A percentile compares a stretch with the other conserved stretches of the same genome.
phyloP scores from a whole-genome alignment of 352 stramenopile species.

The Plasmopara halstedii region DNA sequence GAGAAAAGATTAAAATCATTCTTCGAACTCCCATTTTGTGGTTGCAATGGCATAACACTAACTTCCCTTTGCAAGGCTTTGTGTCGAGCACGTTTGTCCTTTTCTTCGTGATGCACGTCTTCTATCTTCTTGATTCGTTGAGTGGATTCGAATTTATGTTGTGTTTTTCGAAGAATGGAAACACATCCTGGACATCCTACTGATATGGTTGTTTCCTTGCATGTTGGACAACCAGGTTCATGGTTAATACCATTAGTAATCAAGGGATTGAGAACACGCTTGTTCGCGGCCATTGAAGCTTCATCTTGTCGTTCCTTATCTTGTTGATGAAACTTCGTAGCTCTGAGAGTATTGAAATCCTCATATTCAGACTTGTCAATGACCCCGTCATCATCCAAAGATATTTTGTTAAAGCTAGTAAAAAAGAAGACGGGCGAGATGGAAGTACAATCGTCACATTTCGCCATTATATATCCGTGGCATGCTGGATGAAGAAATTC shows the following conservation, averaged over 20 bases:
- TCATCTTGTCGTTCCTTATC: constrained; percentile 13
- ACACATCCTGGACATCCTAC: constrained; percentile 65
- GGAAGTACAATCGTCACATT: constrained; percentile 24
- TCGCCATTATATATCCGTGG: constrained; percentile 40
- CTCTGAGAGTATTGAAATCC: constrained; percentile 13
- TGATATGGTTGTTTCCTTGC: constrained; percentile 20
- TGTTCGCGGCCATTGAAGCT: constrained; percentile 28
- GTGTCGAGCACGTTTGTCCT: constrained; percentile 33
- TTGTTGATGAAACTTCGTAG: constrained; percentile 17
- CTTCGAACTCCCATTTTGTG: background rate
- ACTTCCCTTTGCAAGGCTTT: constrained; percentile 41
- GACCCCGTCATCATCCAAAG: constrained; percentile 32
- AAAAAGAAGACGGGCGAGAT: constrained; percentile 71
- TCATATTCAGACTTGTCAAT: constrained; percentile 20
- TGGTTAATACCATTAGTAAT: background rate
- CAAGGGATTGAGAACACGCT: constrained; percentile 5
- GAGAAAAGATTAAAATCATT: constrained; percentile 38
- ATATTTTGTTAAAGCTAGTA: constrained; percentile 47
- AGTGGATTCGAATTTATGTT: constrained; percentile 25
- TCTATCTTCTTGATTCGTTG: constrained; percentile 50
- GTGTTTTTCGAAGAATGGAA: constrained; percentile 36
- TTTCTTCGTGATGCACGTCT: constrained; percentile 38
- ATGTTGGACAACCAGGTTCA: constrained; percentile 21
- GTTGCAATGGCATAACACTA: constrained; percentile 27
- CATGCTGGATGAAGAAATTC: constrained; percentile 48